Evolutionary conservation across 441 rosid genomes (phyloP), one percentile per base, ranked within the genome.

Genomic region (Codiaeum variegatum): DNA sequence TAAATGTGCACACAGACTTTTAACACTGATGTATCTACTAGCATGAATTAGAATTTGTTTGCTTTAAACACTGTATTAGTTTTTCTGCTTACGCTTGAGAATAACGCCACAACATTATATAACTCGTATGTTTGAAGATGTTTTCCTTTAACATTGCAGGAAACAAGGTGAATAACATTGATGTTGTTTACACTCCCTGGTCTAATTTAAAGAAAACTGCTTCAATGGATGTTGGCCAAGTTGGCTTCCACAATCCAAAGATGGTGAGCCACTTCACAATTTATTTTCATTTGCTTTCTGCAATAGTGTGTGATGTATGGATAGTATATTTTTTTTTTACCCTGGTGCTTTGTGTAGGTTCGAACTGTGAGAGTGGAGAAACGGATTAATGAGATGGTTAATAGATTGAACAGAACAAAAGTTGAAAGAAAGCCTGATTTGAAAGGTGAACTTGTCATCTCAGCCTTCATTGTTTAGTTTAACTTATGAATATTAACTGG

Each of bases 191-290:
- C 82, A 93, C 97, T 59, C 95, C 96, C 0, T 95, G 99, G 99
- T 76, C 91, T 49, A 92, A 95, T 81, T 88, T 95, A 81, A 95
- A 90, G 92, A 95, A 92, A 83, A 90, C 96, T 67, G 88, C 97
- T 60, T 90, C 97, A 49, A 95, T 92, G 99, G 98, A 95, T 83
- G 98, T 95, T 69, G 99, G 99, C 40, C 99, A 95, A 91, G 97
- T 95, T 73, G 97, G 97, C 76, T 95, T 95, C 84, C 85, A 91
- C 85, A 90, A 87, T 79, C 49, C 97, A 0, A 95, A 89, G 87
- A 89, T 85, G 96, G 99, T 89, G 78, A 84, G 62, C 44, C 32
- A 31, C 8, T 75, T 64, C 61, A 56, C 31, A 65, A 26, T 69
- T 73, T 32, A 49, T 69, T 40, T 34, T 31, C 9, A 8, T 74